Percentiles rank a stretch among this genome's conserved stretches.
Evolutionary conservation across 2,329 filamentous ascomycete genomes (phyloP).

Genomic region (Laburnicola sp.): DNA sequence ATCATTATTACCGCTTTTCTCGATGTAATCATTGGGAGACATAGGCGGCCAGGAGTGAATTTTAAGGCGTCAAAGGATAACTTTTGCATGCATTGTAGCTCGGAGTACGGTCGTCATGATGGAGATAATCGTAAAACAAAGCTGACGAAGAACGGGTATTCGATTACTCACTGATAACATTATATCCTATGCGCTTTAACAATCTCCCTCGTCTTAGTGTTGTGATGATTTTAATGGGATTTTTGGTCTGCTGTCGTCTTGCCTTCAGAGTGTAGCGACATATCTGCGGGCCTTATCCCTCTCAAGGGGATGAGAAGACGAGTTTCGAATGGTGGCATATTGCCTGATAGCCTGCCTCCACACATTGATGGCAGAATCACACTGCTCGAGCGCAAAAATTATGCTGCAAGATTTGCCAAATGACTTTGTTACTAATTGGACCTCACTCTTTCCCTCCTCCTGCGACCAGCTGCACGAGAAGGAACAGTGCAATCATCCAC

Average conservation of each 20-base stretch:
- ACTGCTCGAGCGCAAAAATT: too few relatives aligned
- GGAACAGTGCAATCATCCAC: constrained; percentile 54
- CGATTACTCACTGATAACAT: neutral
- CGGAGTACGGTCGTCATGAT: neutral
- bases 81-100: neutral
- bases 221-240: neutral
- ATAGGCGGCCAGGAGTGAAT: neutral
- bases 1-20: neutral
- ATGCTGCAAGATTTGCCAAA: neutral
- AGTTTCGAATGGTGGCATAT: too few relatives aligned
- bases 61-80: neutral
- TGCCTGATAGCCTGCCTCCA: too few relatives aligned
- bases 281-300: too few relatives aligned
- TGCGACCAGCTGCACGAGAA: constrained; percentile 52
- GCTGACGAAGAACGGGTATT: neutral
- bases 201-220: neutral
- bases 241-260: too few relatives aligned
- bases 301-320: too few relatives aligned
- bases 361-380: too few relatives aligned
- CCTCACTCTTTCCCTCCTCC: constrained; percentile 42
- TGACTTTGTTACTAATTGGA: neutral
- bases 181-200: neutral
- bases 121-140: neutral
- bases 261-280: too few relatives aligned
- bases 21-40: neutral